phyloP scores from a whole-genome alignment of 371 early-diverging fungal species.

The Globomyces sp. region DNA sequence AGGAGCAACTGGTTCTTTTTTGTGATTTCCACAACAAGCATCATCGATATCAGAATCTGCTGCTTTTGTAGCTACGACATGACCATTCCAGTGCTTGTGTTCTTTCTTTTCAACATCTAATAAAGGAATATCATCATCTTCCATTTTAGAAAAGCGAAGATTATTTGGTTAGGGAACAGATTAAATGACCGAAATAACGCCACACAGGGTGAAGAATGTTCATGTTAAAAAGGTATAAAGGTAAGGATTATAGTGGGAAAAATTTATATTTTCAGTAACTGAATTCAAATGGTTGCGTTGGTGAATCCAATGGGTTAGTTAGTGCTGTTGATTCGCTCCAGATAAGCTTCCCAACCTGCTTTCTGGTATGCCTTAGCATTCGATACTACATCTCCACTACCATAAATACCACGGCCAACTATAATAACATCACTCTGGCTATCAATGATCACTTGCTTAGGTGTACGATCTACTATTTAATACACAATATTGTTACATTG shows the following conservation, averaged over 20 bases:
- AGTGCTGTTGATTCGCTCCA: slow-evolving; percentile 36
- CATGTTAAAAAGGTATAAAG: too few species aligned
- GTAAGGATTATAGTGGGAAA: too few species aligned
- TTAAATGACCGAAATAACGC: too few species aligned
- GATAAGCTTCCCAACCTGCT: slow-evolving; percentile 94
- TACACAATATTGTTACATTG: slow-evolving; percentile 47
- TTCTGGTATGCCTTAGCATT: slow-evolving; percentile 77
- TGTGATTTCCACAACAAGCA: background rate
- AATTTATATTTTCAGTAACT: too few species aligned
- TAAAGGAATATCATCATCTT: slow-evolving; percentile 12
- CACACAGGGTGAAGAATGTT: too few species aligned
- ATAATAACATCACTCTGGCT: slow-evolving; percentile 92
- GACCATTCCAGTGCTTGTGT: slow-evolving; percentile 14
- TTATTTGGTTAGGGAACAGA: too few species aligned
- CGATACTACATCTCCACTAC: slow-evolving; percentile 64
- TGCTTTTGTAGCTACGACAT: background rate
- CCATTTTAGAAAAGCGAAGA: too few species aligned
- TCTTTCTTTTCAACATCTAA: background rate
- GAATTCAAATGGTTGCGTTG: too few species aligned
- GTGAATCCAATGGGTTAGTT: too few species aligned
- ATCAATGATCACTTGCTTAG: slow-evolving; percentile 78
- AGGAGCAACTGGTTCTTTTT: background rate
- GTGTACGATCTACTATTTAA: slow-evolving; percentile 63
- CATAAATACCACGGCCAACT: slow-evolving; percentile 95
- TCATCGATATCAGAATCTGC: slow-evolving; percentile 1